Base-by-base conservation (phyloP, 768 basidiomycete species). In the Udeniomyces megalosporus region DNA sequence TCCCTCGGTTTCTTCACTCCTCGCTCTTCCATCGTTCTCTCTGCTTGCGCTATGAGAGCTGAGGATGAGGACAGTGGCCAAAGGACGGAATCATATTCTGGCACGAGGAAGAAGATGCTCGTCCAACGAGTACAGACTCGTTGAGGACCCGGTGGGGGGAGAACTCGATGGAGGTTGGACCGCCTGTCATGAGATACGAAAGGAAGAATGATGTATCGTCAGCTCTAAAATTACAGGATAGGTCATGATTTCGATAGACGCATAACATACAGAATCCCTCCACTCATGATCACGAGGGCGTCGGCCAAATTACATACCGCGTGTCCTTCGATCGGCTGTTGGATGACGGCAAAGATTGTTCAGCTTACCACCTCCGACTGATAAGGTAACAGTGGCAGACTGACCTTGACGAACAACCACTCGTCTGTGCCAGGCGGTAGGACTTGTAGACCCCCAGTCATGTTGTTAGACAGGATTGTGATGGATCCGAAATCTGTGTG, bases 401-500 rank as follows among this genome's bases (percentile, higher is more conserved):
- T 20, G 31, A 64, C 62, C 50, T 59, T 31, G 12, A 65, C 63
- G 28, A 48, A 65, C 12, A 53, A 45, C 63, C 63, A 65, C 17
- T 65, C 63, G 11, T 54, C 53, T 7, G 45, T 47, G 1, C 63
- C 63, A 0, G 63, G 63, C 31, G 58, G 51, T 3, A 65, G 63
- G 26, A 65, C 63, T 20, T 65, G 63, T 0, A 65, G 52, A 10
- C 63, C 63, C 15, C 63, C 63, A 2, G 64, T 65, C 28, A 56
- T n/a, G 50, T 59, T 65, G 53, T 65, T 65, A 45, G 59, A 52
- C 24, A 65, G 42, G 32, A 65, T 26, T 1, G 63, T 60, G 42
- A 65, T 59, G 1, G 58, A 31, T 7, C 63, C 63, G 44, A 65
- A 65, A 26, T 65, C 63, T 20, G 63, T 60, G n/a, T 65, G 63